phyloP scores from a whole-genome alignment of 2,329 filamentous ascomycete genomes.

The Gliomastix tumulicola region DNA sequence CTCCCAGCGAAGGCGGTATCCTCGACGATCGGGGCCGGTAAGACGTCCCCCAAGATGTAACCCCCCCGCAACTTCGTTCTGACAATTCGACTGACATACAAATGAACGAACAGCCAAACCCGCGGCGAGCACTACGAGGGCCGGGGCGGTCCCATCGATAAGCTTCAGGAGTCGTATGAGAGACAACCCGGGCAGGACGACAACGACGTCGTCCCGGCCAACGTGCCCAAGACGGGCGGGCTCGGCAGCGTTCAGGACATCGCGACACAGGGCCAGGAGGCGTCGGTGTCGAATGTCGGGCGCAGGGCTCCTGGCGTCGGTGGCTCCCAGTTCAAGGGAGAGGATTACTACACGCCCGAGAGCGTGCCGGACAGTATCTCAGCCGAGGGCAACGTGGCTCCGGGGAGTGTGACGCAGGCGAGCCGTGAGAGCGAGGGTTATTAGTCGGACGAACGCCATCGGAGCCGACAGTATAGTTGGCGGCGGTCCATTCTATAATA shows the following conservation, averaged over 20 bases:
- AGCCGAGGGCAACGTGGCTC: conserved; percentile 31
- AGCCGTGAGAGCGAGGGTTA: conserved; percentile 18
- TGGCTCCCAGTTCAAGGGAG: conserved; percentile 30
- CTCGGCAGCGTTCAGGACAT: conserved; percentile 17
- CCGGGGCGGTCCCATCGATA: conserved; percentile 32
- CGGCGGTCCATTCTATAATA: too few species aligned
- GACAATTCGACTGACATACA: background rate
- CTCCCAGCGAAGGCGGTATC: conserved; percentile 34
- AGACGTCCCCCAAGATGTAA: conserved; percentile 5
- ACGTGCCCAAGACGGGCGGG: conserved; percentile 12
- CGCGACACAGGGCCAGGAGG: conserved; percentile 24
- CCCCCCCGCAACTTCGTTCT: too few species aligned
- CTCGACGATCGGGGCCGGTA: conserved; percentile 37
- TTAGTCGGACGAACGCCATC: too few species aligned
- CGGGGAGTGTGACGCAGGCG: conserved; percentile 29
- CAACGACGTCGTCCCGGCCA: conserved; percentile 22
- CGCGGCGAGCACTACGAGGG: conserved; percentile 36
- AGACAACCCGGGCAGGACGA: conserved; percentile 24
- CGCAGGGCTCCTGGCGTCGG: conserved; percentile 22
- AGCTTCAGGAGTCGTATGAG: conserved; percentile 15
- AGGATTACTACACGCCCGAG: conserved; percentile 31
- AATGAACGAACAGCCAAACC: conserved; percentile 26
- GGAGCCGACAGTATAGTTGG: too few species aligned
- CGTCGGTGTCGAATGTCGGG: conserved; percentile 28
- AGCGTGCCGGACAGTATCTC: conserved; percentile 32